Evolutionary conservation across 1,284 basidiomycete genomes (phyloP), one percentile per base, ranked within the genome.

Genomic region (Somion occarium): DNA sequence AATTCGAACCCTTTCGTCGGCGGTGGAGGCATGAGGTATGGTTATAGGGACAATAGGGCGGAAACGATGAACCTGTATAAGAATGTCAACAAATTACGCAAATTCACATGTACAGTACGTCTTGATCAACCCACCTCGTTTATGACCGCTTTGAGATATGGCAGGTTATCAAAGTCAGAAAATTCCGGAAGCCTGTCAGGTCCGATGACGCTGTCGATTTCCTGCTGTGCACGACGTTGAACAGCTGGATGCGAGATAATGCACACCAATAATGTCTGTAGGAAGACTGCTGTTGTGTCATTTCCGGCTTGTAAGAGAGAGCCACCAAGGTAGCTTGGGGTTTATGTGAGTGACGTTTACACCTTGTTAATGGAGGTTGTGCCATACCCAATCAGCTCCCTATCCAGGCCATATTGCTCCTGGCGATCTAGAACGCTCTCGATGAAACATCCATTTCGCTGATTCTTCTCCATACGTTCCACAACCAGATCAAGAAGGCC

Each of bases 51-150:
- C 49, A n/a, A 50, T 48, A 3, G 59, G 58, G 2, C 56, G 45
- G 27, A 53, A 56, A 1, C 61, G 55, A 18, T 55, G 50, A 18
- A 42, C 38, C 55, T 56, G 25, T 15, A n/a, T 24, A 12, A 9
- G 30, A 34, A n/a, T n/a, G n/a, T n/a, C n/a, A n/a, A n/a, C n/a
- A n/a, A n/a, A n/a, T n/a, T n/a, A n/a, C n/a, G n/a, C n/a, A n/a
- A n/a, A n/a, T n/a, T n/a, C n/a, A n/a, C 22, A 13, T 27, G 2
- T 39, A 19, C n/a, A 3, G n/a, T n/a, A n/a, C n/a, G n/a, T n/a
- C n/a, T n/a, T n/a, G n/a, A 24, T 7, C 34, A 15, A 37, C 54
- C 2, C 38, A 68, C 65, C 52, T 73, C 72, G 43, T 67, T 63
- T 3, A 72, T 61, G 5, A 34, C 30, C 7, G 30, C 30, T 34